These are phyloP conservation scores for Stagonosporopsis vannaccii DNA, from an alignment of 2,329 filamentous ascomycete genomes.

Conservation along the genomic window DNA sequence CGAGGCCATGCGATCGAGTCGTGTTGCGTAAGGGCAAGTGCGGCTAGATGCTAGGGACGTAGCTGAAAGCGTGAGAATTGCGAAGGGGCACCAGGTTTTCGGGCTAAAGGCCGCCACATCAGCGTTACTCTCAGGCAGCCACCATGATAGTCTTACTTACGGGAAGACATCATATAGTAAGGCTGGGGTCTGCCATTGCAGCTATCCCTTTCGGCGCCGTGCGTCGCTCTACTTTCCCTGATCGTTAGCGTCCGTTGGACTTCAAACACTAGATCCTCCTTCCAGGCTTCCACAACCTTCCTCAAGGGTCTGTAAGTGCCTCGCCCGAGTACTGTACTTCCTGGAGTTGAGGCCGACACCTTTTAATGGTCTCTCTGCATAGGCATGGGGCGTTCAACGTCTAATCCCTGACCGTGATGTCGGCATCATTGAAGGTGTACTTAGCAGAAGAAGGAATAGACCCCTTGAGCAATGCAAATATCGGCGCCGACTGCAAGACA, in stretches of 20 bases:
- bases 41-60: too few species aligned
- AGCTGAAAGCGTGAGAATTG: too few species aligned
- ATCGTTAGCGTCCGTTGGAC: neutral
- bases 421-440: neutral
- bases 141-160: neutral
- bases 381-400: neutral
- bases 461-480: neutral
- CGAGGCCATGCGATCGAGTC: too few species aligned
- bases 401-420: neutral
- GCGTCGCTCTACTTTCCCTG: neutral
- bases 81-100: too few species aligned
- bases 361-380: neutral
- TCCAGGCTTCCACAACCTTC: neutral
- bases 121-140: too few species aligned
- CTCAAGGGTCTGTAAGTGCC: neutral
- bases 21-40: too few species aligned
- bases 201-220: neutral
- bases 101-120: too few species aligned
- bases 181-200: neutral
- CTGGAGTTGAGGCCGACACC: neutral
- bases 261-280: neutral
- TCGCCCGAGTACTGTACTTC: neutral
- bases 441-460: neutral
- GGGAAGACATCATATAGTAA: neutral
- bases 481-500: neutral